Percentiles rank a stretch among this genome's conserved stretches.
Evolutionary conservation across 2,329 filamentous ascomycete species (phyloP).

Genomic region (Cercospora sp.): DNA sequence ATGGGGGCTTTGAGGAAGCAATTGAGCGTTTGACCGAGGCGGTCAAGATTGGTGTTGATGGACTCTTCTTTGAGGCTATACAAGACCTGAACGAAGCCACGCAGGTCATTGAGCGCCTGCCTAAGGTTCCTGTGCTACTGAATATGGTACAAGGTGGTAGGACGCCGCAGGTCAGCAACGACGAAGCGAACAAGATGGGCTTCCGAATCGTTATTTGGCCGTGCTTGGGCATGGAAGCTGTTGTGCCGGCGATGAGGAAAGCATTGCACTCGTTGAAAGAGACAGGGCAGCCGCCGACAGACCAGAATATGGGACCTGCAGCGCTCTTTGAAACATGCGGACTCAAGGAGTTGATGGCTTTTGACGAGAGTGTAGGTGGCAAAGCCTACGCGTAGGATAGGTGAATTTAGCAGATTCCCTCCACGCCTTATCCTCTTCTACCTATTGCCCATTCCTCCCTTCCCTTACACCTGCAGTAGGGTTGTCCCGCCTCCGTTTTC

Average conservation of each 20-base stretch:
- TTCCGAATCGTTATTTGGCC: conserved; percentile 63
- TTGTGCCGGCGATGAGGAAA: conserved; percentile 35
- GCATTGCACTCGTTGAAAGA: conserved; percentile 38
- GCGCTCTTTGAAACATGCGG: conserved; percentile 57
- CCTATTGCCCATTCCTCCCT: background rate
- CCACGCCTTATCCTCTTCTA: background rate
- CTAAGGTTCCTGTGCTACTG: conserved; percentile 55
- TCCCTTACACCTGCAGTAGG: background rate
- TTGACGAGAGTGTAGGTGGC: conserved; percentile 52
- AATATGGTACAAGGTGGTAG: conserved; percentile 61
- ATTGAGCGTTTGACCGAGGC: conserved; percentile 54
- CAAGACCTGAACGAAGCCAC: conserved; percentile 54
- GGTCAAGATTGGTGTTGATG: conserved; percentile 59
- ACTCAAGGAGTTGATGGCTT: conserved; percentile 52
- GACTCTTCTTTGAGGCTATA: conserved; percentile 62
- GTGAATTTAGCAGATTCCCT: background rate
- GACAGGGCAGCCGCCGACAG: conserved; percentile 43
- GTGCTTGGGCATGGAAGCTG: conserved; percentile 52
- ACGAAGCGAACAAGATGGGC: conserved; percentile 57
- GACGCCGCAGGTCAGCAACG: conserved; percentile 55
- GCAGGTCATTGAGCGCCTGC: conserved; percentile 50
- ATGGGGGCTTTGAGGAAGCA: conserved; percentile 59
- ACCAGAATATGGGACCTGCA: conserved; percentile 46
- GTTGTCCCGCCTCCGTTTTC: background rate
- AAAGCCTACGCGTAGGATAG: conserved; percentile 33